Percentiles rank a stretch among this genome's conserved stretches.
Conservation (phyloP, 208 protist species). For the Acanthamoeba sp. region DNA sequence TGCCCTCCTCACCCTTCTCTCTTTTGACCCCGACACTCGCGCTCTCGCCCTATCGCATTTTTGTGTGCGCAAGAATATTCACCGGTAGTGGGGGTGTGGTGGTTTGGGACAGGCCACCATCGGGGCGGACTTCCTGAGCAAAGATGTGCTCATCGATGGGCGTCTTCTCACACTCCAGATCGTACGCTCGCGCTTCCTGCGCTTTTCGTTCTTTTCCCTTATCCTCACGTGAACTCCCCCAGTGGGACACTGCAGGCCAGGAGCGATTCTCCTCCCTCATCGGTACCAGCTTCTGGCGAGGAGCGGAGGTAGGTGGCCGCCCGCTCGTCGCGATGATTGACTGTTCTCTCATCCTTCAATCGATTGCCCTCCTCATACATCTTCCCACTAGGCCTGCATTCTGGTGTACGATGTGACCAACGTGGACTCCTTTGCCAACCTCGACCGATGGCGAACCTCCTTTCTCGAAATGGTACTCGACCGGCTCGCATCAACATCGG, state of each 20-base stretch:
- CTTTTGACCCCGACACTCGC: neutral
- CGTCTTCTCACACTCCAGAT: slow-evolving; percentile 37
- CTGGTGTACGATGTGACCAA: slow-evolving; percentile 85
- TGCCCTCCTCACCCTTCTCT: neutral
- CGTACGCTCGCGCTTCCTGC: too few species aligned
- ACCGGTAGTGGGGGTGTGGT: too few species aligned
- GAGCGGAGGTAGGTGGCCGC: slow-evolving; percentile 67
- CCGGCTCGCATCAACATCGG: neutral
- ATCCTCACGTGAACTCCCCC: neutral
- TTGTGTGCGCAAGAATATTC: too few species aligned
- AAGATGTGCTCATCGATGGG: slow-evolving; percentile 26
- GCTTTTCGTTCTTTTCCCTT: slow-evolving; percentile 41
- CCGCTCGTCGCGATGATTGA: neutral
- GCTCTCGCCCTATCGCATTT: neutral
- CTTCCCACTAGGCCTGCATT: slow-evolving; percentile 81
- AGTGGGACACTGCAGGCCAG: slow-evolving; percentile 78
- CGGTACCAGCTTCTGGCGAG: slow-evolving; percentile 83
- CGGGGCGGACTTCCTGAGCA: slow-evolving; percentile 7
- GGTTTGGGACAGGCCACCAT: slow-evolving; percentile 17
- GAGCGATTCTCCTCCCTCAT: slow-evolving; percentile 85
- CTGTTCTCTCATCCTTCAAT: too few species aligned
- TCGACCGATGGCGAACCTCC: slow-evolving; percentile 84
- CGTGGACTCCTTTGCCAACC: slow-evolving; percentile 78
- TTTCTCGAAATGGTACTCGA: slow-evolving; percentile 73
- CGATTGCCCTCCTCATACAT: too few species aligned